Evolutionary conservation across 2,329 filamentous ascomycete genomes (phyloP).

Genomic region (Penicillium sp.): DNA sequence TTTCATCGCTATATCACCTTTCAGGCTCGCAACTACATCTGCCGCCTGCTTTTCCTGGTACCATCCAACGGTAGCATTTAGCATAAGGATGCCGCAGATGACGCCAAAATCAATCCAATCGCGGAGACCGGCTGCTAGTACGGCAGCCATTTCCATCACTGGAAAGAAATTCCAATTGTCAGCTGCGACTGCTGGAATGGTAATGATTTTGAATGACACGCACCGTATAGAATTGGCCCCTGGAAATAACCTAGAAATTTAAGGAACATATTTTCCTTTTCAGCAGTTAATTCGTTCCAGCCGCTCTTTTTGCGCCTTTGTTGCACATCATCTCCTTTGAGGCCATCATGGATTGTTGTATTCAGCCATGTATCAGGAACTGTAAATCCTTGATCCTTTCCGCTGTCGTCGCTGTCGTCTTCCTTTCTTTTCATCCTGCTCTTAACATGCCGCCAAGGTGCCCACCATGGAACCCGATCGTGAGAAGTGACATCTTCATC

Average conservation of each 20-base stretch:
- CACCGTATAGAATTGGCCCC: constrained; percentile 76
- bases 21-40: constrained; percentile 71
- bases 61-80: constrained; percentile 76
- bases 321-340: constrained; percentile 61
- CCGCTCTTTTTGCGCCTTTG: constrained; percentile 64
- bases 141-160: constrained; percentile 74
- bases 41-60: constrained; percentile 80
- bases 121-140: constrained; percentile 70
- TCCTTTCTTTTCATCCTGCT: too few relatives aligned
- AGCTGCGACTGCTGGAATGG: background rate
- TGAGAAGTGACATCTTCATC: too few relatives aligned
- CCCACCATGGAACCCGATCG: too few relatives aligned
- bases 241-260: constrained; percentile 76
- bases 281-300: constrained; percentile 70
- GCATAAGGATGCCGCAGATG: constrained; percentile 71
- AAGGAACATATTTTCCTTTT: constrained; percentile 73
- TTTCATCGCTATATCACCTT: constrained; percentile 78
- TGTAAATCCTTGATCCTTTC: constrained; percentile 24
- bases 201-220: constrained; percentile 29
- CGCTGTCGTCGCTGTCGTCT: constrained; percentile 25
- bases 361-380: constrained; percentile 66
- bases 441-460: too few relatives aligned
- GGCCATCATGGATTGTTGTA: constrained; percentile 66
- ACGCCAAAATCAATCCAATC: constrained; percentile 78
- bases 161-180: background rate